Base-by-base conservation (phyloP, 1,284 basidiomycete genomes). In the Jaminaea rosea region DNA sequence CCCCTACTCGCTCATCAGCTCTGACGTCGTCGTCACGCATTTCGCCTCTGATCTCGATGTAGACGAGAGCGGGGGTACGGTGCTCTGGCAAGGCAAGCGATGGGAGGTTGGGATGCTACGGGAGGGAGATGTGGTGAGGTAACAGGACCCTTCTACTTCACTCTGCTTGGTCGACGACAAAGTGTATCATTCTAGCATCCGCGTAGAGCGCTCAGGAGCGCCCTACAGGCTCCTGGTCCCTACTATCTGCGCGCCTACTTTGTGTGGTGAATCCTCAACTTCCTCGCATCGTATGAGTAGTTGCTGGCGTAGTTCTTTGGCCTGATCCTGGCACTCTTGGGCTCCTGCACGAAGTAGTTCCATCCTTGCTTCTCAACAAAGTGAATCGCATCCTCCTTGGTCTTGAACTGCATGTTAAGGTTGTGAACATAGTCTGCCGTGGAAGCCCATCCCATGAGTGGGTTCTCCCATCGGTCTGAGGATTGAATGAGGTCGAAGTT, bases 401-500 rank as follows among this genome's bases (percentile, higher is more conserved):
- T 84, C 62, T 82, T 81, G 82, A 98, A 98, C 39, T 84, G 82
- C 69, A 97, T 67, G 15, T 85, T 83, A 2, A 88, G 88, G 26
- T 87, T 91, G 76, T 98, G 93, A 84, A 97, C 87, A 77, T 96
- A 97, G 77, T 98, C 93, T 56, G 89, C 93, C 51, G 89, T 91
- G 50, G 59, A 62, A 0, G 91, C 91, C 82, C 84, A 98, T 51
- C 93, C 93, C 88, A 98, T 98, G 66, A 98, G 76, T n/a, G 90
- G 89, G 75, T 97, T 97, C 80, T 96, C 91, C 93, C 93, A 98
- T 56, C 93, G 81, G 11, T 87, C 91, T 28, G 82, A 84, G 39
- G 91, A 89, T 60, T 83, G 84, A 17, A 97, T 78, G 53, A 85
- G 85, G 68, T 98, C 93, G 79, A 86, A 98, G 77, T 98, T 93